phyloP scores from a whole-genome alignment of 2,329 filamentous ascomycete species.

The Calonectria ilicicola region DNA sequence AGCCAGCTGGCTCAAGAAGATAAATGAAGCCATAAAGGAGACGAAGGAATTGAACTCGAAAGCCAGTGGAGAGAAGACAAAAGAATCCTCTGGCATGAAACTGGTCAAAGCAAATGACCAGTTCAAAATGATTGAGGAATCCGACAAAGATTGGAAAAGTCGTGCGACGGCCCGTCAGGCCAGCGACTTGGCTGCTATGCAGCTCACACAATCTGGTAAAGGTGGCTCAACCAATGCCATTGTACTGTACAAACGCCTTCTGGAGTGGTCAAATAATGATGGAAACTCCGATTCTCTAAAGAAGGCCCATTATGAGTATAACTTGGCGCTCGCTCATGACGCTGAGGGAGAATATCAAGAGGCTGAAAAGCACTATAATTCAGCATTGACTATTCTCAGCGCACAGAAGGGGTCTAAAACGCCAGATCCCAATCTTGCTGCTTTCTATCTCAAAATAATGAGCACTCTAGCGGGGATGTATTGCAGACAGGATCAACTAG shows the following conservation, averaged over 20 bases:
- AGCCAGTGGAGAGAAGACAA: background rate
- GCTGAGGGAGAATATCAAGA: background rate
- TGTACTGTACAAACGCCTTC: background rate
- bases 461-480: slow-evolving; percentile 2
- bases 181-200: slow-evolving; percentile 2
- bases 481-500: background rate
- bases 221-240: background rate
- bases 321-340: slow-evolving; percentile 11
- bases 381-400: background rate
- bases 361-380: background rate
- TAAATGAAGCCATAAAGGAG: background rate
- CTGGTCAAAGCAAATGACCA: background rate
- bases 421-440: background rate
- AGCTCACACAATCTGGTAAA: background rate
- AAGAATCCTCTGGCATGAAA: background rate
- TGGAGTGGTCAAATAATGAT: background rate
- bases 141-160: background rate
- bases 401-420: background rate
- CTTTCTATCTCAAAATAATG: slow-evolving; percentile 5
- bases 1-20: background rate
- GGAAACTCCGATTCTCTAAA: background rate
- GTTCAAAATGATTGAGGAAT: background rate
- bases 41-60: background rate
- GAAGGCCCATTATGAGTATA: slow-evolving; percentile 2
- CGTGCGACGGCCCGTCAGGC: background rate